Base-by-base conservation (phyloP, 768 basidiomycete genomes). In the Tephrocybe sp. region DNA sequence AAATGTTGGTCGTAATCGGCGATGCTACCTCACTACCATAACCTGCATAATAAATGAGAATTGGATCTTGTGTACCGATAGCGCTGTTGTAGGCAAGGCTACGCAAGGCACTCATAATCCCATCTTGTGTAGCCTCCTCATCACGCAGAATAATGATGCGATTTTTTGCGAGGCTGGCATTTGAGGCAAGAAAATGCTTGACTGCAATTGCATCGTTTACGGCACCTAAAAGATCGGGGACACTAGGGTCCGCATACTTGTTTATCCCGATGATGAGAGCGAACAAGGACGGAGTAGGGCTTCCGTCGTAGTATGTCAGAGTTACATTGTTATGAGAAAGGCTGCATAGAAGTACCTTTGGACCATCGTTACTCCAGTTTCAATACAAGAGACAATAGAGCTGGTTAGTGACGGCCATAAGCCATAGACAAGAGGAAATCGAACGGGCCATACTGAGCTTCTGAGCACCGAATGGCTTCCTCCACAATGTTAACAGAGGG, bases 211-310 rank as follows among this genome's bases (percentile, higher is more conserved):
- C 50, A 45, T 51, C 50, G 14, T 42, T 25, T 14, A 28, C 32
- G 28, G 50, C 50, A 12, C 28, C 25, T 4, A 10, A n/a, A 32
- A 51, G 25, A n/a, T 42, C 37, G 25, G 25, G 8, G 23, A 50
- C 42, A 11, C 34, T 39, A 3, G 44, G 28, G 3, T 26, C 23
- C 11, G 9, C 4, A 34, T 56, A 56, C 8, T 12, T 33, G 25
- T 52, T 56, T 45, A 56, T 56, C 14, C 55, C 55, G 33, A 56
- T 56, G 39, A 52, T 26, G 24, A 56, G 39, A 10, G 50, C 55
- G 34, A 36, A 36, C 15, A 36, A n/a, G 15, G 8, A 7, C 15
- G 34, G 34, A 36, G 34, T 10, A 14, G 9, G 34, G 34, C 34
- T 36, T n/a, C n/a, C n/a, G n/a, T n/a, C n/a, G n/a, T n/a, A n/a